Percentiles rank a stretch among this genome's conserved stretches.
Conservation (phyloP, 2,329 filamentous ascomycete genomes). For the Drechslerella coelobrocha region DNA sequence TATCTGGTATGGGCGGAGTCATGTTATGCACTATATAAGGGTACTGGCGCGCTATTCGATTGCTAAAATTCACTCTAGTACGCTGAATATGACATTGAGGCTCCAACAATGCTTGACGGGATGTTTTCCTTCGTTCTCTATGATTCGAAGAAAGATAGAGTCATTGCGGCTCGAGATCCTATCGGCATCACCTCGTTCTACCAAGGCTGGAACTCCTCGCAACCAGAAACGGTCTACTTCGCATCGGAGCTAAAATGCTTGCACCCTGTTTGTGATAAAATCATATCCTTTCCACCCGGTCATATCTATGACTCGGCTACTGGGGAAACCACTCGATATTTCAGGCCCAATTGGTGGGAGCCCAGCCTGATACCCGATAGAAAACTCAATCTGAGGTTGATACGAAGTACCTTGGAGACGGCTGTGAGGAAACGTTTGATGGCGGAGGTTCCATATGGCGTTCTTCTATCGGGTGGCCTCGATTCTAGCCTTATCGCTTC, state of each 20-base stretch:
- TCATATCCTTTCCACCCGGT: constrained; percentile 90
- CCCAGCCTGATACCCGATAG: constrained; percentile 76
- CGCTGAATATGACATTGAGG: constrained; percentile 86
- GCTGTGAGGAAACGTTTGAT: constrained; percentile 95
- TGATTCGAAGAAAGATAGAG: constrained; percentile 91
- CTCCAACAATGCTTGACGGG: constrained; percentile 91
- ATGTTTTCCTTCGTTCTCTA: constrained; percentile 99
- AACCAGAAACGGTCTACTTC: constrained; percentile 88
- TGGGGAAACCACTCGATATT: constrained; percentile 83
- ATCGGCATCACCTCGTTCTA: constrained; percentile 98
- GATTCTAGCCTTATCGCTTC: constrained; percentile 95
- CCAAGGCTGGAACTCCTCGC: constrained; percentile 85
- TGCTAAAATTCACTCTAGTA: constrained; percentile 67
- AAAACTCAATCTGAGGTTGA: constrained; percentile 80
- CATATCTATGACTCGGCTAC: constrained; percentile 96
- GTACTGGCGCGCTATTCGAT: neutral
- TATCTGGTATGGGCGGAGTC: constrained; percentile 72
- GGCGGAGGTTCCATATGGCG: constrained; percentile 98
- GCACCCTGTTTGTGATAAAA: constrained; percentile 91
- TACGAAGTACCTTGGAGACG: constrained; percentile 83
- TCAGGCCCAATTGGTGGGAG: constrained; percentile 91
- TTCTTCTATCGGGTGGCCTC: constrained; percentile 89
- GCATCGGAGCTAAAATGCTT: constrained; percentile 96
- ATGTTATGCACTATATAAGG: neutral
- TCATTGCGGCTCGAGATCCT: constrained; percentile 91